These are phyloP conservation scores for Aurifilum marmelostoma DNA, from an alignment of 2,329 filamentous ascomycete species.

Conservation along the genomic window DNA sequence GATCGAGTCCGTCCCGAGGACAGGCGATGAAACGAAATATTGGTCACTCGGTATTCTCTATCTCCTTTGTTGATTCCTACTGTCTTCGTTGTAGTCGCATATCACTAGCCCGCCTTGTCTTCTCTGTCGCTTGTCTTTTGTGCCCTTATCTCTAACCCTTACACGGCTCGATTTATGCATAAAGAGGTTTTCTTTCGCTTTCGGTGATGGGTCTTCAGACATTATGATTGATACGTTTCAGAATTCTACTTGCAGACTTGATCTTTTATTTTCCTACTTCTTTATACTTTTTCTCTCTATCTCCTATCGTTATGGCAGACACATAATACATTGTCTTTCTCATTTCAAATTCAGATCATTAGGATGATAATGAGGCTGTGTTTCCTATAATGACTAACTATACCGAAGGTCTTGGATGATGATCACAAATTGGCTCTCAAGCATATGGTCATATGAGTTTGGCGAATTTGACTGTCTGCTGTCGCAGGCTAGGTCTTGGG, in stretches of 20 bases:
- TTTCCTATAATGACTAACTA: neutral
- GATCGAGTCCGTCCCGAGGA: conserved; percentile 16
- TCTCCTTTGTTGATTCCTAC: no score
- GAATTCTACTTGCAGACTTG: neutral
- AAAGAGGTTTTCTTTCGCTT: neutral
- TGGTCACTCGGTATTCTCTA: neutral
- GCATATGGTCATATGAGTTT: neutral
- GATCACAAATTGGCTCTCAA: neutral
- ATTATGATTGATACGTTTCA: neutral
- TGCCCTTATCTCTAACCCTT: neutral
- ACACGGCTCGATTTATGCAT: neutral
- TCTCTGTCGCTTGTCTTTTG: neutral
- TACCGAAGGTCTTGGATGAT: neutral
- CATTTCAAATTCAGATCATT: neutral
- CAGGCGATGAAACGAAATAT: conserved; percentile 6
- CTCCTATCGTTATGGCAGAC: neutral
- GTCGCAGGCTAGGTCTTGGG: neutral
- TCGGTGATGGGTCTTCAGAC: neutral
- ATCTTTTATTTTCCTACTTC: neutral
- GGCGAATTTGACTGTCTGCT: neutral
- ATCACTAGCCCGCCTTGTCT: neutral
- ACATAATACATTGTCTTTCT: neutral
- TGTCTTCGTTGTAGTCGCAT: neutral
- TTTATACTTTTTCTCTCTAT: neutral
- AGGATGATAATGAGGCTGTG: neutral